Conservation (phyloP, 164 flowering plant genomes). For the Liriodendron chinense region DNA sequence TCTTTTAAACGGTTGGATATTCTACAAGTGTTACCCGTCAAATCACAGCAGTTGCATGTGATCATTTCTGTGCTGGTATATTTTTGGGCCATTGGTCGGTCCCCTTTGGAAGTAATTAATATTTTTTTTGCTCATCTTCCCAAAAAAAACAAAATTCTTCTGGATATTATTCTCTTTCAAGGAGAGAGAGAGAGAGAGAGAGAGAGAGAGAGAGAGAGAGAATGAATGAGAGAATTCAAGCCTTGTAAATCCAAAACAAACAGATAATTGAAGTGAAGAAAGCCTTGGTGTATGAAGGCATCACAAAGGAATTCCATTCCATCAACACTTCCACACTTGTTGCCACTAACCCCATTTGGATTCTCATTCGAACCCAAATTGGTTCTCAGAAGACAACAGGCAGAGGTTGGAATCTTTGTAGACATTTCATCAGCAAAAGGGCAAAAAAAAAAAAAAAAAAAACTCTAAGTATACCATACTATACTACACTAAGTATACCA, state of each 20-base stretch:
- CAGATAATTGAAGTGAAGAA: not conserved
- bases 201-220: not conserved
- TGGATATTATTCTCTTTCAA: too few relatives aligned
- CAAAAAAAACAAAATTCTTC: too few relatives aligned
- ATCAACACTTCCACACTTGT: slow-evolving; percentile 15
- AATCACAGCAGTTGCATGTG: too few relatives aligned
- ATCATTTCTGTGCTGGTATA: too few relatives aligned
- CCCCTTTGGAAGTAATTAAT: too few relatives aligned
- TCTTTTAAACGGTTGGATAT: too few relatives aligned
- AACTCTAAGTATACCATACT: not conserved
- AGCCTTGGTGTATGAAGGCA: not conserved
- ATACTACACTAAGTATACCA: not conserved
- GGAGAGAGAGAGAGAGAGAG: too few relatives aligned
- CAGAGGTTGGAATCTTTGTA: slow-evolving; percentile 21
- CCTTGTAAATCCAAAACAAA: not conserved
- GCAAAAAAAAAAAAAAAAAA: not conserved
- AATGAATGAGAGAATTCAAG: not conserved
- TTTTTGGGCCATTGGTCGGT: too few relatives aligned
- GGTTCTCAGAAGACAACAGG: slow-evolving; percentile 11
- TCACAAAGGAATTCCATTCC: not conserved
- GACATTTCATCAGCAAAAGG: not conserved
- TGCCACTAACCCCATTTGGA: not conserved
- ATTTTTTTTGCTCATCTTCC: too few relatives aligned
- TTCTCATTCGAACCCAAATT: not conserved
- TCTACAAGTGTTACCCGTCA: too few relatives aligned